These are phyloP conservation scores for Rhizopogon salebrosus DNA, from an alignment of 768 basidiomycete species.

Conservation along the genomic window DNA sequence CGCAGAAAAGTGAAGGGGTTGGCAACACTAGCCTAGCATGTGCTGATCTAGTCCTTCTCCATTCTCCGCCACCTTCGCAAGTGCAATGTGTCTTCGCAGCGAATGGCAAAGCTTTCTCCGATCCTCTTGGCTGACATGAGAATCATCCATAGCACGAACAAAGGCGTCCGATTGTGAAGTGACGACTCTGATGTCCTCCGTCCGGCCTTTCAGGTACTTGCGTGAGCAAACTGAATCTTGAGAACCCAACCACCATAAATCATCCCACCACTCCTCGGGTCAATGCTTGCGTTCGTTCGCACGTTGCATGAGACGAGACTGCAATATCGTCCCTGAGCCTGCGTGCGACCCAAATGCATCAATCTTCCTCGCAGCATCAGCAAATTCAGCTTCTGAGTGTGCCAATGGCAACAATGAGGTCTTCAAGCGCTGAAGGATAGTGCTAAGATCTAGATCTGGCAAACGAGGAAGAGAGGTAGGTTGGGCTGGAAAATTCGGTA, in stretches of 20 bases:
- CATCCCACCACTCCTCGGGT: conserved; percentile 96
- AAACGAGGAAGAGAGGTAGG: conserved; percentile 53
- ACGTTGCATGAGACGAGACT: conserved; percentile 54
- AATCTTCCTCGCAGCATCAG: conserved; percentile 53
- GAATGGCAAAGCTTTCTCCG: conserved; percentile 48
- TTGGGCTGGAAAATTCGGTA: conserved; percentile 66
- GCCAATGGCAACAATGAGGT: conserved; percentile 72
- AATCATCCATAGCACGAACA: conserved; percentile 68
- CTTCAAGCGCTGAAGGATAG: conserved; percentile 66
- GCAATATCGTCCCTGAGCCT: conserved; percentile 50
- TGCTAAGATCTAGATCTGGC: conserved; percentile 65
- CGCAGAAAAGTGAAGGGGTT: neutral
- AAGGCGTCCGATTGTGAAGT: conserved; percentile 73
- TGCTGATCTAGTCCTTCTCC: conserved; percentile 85
- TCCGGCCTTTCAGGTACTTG: conserved; percentile 82
- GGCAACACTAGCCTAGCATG: conserved; percentile 58
- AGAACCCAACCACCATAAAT: conserved; percentile 74
- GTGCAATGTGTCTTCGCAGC: conserved; percentile 54
- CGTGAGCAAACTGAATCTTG: conserved; percentile 80
- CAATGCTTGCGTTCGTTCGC: conserved; percentile 62
- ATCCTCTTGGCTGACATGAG: conserved; percentile 29
- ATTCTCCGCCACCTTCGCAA: conserved; percentile 59
- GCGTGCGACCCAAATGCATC: conserved; percentile 48
- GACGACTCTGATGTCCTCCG: conserved; percentile 88
- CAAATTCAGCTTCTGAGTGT: conserved; percentile 53